Conservation (phyloP, 176 grass and related monocot genomes). For the Pontederia paniculata region DNA sequence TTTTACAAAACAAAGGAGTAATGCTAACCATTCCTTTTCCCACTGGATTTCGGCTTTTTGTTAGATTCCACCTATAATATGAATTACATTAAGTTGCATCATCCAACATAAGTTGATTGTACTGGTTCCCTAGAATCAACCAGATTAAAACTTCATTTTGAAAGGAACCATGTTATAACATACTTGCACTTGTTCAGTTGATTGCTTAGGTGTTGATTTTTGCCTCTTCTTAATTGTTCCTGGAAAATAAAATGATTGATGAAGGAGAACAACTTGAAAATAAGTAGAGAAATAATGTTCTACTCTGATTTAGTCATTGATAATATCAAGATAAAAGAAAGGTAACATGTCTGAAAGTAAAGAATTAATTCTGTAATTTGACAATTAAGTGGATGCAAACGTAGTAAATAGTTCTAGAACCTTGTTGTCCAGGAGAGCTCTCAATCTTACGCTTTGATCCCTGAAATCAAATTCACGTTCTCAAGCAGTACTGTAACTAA, state of each 20-base stretch:
- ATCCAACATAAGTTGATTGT: background rate
- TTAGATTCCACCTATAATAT: slow-evolving; percentile 22
- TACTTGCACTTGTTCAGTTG: slow-evolving; percentile 14
- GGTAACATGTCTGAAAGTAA: background rate
- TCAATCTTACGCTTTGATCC: slow-evolving; percentile 27
- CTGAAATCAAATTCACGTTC: slow-evolving; percentile 32
- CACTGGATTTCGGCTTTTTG: slow-evolving; percentile 19
- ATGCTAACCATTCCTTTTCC: slow-evolving; percentile 55
- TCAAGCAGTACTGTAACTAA: background rate
- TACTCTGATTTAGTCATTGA: background rate
- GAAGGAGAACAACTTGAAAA: background rate
- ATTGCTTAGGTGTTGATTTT: slow-evolving; percentile 23
- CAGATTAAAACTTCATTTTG: background rate
- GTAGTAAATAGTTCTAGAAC: slow-evolving; percentile 13
- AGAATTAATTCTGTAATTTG: background rate
- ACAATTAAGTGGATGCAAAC: background rate
- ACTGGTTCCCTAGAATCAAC: background rate
- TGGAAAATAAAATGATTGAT: slow-evolving; percentile 19
- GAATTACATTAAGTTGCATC: background rate
- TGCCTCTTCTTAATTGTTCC: slow-evolving; percentile 39
- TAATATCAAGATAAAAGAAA: too few relatives aligned
- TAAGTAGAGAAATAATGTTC: background rate
- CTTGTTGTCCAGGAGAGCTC: slow-evolving; percentile 48
- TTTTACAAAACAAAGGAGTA: too few relatives aligned
- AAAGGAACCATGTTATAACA: background rate